Evolutionary conservation across 2,329 filamentous ascomycete genomes (phyloP).

Genomic region (Celoporthe dispersa): DNA sequence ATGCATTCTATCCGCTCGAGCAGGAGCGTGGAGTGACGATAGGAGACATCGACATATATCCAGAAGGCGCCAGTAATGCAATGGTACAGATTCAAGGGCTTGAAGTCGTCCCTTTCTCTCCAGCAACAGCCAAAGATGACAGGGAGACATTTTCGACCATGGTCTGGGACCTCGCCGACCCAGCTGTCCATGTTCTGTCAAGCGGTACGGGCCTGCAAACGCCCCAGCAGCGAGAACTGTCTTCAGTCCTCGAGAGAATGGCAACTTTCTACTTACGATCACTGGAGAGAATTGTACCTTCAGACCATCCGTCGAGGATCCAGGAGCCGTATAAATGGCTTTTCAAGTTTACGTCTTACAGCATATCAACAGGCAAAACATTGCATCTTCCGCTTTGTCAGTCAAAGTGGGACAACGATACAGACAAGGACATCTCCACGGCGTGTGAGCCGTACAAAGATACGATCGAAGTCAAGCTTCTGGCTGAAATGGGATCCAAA

Average conservation of each 20-base stretch:
- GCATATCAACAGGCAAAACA: too few relatives aligned
- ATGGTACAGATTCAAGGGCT: slow-evolving; percentile 23
- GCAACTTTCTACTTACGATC: neutral
- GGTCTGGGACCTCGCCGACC: neutral
- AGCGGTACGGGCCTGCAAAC: too few relatives aligned
- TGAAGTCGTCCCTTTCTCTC: neutral
- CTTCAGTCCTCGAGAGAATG: neutral
- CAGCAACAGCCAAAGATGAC: neutral
- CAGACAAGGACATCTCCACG: neutral
- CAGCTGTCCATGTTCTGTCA: neutral
- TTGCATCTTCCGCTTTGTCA: neutral
- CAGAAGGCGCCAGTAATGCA: neutral
- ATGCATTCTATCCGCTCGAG: too few relatives aligned
- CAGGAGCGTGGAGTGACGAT: neutral
- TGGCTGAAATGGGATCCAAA: neutral
- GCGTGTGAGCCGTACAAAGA: too few relatives aligned
- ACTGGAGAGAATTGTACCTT: neutral
- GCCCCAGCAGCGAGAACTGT: too few relatives aligned
- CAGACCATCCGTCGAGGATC: neutral
- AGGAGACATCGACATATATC: slow-evolving; percentile 14
- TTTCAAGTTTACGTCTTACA: too few relatives aligned
- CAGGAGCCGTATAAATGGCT: neutral
- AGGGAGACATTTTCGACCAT: neutral
- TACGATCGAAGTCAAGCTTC: neutral
- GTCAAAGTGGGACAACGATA: neutral